Conservation (phyloP, 1,139 yeast species). For the Saccharomyces hybrid region DNA sequence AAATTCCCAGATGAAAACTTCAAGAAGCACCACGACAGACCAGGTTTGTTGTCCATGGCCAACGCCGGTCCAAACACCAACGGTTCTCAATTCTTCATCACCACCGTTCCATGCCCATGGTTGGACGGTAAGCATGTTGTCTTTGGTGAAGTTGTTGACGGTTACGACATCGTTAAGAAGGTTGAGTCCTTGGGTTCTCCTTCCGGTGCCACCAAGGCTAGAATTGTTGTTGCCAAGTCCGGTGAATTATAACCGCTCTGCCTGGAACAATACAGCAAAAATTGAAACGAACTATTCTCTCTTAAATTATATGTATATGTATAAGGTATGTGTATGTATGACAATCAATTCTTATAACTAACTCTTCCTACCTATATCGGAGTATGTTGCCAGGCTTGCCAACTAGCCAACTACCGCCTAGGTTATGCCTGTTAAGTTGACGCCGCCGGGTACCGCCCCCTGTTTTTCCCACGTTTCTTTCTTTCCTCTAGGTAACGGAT, state of each 20-base stretch:
- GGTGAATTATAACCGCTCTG: slow-evolving; percentile 60
- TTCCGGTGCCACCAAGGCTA: slow-evolving; percentile 75
- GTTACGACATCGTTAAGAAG: slow-evolving; percentile 85
- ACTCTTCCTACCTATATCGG: too few species aligned
- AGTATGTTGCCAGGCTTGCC: background rate
- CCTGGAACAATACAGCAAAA: background rate
- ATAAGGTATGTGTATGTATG: background rate
- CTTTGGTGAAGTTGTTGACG: slow-evolving; percentile 93
- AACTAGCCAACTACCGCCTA: background rate
- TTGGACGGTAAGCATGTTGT: slow-evolving; percentile 99
- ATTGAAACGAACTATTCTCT: background rate
- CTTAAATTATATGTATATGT: background rate
- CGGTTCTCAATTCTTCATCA: slow-evolving; percentile 98
- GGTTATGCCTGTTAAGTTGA: background rate
- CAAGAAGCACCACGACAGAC: slow-evolving; percentile 72
- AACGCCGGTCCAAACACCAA: slow-evolving; percentile 99
- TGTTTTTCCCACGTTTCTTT: background rate
- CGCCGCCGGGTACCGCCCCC: background rate
- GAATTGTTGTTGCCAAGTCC: slow-evolving; percentile 69
- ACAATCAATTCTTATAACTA: background rate
- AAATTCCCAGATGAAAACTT: slow-evolving; percentile 97
- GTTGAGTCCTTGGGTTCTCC: slow-evolving; percentile 80
- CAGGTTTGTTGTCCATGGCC: slow-evolving; percentile 98
- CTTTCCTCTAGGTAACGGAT: background rate
- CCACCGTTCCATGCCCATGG: slow-evolving; percentile 95